phyloP scores from a whole-genome alignment of 495 filamentous ascomycete genomes.

The Antarctomyces pellizariae region DNA sequence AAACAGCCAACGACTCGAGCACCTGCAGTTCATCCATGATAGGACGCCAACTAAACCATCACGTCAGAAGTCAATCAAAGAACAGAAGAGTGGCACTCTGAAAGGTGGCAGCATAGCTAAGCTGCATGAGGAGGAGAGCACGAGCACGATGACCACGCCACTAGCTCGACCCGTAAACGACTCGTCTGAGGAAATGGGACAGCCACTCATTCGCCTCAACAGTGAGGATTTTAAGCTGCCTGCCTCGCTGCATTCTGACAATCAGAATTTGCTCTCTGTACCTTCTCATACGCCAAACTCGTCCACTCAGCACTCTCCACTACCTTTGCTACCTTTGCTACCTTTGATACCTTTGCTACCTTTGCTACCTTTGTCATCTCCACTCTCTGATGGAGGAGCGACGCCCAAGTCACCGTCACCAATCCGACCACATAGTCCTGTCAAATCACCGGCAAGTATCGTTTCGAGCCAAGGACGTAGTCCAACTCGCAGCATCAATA shows the following conservation, averaged over 20 bases:
- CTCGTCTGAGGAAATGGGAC: slow-evolving; percentile 10
- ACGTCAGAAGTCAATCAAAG: no score
- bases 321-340: no score
- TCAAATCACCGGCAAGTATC: no score
- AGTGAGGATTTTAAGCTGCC: slow-evolving; percentile 11
- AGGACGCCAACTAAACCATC: no score
- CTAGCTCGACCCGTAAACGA: slow-evolving; percentile 44
- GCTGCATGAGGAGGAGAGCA: no score
- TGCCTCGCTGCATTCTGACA: slow-evolving; percentile 5
- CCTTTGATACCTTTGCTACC: no score
- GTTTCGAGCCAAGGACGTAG: slow-evolving; percentile 20
- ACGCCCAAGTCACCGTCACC: no score
- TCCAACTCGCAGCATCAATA: slow-evolving; percentile 14
- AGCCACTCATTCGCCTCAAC: slow-evolving; percentile 9
- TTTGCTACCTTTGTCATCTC: no score
- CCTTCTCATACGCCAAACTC: slow-evolving; percentile 11
- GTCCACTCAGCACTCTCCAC: slow-evolving; percentile 20
- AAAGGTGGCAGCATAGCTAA: slow-evolving; percentile 1
- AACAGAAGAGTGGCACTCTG: slow-evolving; percentile 3
- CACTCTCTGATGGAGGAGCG: no score
- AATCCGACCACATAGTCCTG: no score
- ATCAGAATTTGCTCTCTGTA: slow-evolving; percentile 14
- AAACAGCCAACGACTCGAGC: slow-evolving; percentile 5
- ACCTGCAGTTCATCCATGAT: slow-evolving; percentile 2
- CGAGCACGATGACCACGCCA: slow-evolving; percentile 60